A percentile compares a stretch with the other conserved stretches of the same genome.
These are phyloP conservation scores for Candida mesenterica DNA, from an alignment of 1,139 yeast species.

Conservation along the genomic window DNA sequence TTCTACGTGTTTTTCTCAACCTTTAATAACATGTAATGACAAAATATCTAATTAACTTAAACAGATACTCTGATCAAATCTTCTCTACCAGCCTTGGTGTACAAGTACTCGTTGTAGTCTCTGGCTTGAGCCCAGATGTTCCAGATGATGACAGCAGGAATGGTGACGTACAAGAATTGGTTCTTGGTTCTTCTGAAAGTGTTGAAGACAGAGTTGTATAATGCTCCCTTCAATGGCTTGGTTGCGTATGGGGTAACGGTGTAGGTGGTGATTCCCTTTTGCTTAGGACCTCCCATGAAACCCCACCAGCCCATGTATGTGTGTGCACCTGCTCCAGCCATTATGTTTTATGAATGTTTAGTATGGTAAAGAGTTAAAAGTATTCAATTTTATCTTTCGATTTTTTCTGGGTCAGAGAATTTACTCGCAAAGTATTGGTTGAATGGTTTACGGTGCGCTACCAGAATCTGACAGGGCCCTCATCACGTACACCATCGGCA, in stretches of 20 bases:
- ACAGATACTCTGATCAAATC: conserved; percentile 81
- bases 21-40: not conserved
- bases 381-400: not conserved
- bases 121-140: conserved; percentile 85
- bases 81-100: conserved; percentile 97
- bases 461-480: too few relatives aligned
- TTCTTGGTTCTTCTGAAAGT: conserved; percentile 90
- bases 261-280: conserved; percentile 82
- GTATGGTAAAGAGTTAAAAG: conserved; percentile 2
- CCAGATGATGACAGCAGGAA: conserved; percentile 83
- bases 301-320: conserved; percentile 99
- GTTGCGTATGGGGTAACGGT: conserved; percentile 93
- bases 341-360: conserved; percentile 19
- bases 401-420: conserved; percentile 9
- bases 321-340: conserved; percentile 75
- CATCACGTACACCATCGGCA: too few relatives aligned
- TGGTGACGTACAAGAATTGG: conserved; percentile 73
- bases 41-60: conserved; percentile 21
- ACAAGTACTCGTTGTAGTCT: conserved; percentile 90
- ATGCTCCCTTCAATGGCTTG: conserved; percentile 84
- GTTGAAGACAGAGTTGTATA: conserved; percentile 87
- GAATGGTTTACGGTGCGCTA: conserved; percentile 12
- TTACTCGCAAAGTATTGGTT: conserved; percentile 13
- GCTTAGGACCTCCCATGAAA: conserved; percentile 77
- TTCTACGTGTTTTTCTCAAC: not conserved